phyloP scores from a whole-genome alignment of 305 asterid species.

The Rubia tinctorum region DNA sequence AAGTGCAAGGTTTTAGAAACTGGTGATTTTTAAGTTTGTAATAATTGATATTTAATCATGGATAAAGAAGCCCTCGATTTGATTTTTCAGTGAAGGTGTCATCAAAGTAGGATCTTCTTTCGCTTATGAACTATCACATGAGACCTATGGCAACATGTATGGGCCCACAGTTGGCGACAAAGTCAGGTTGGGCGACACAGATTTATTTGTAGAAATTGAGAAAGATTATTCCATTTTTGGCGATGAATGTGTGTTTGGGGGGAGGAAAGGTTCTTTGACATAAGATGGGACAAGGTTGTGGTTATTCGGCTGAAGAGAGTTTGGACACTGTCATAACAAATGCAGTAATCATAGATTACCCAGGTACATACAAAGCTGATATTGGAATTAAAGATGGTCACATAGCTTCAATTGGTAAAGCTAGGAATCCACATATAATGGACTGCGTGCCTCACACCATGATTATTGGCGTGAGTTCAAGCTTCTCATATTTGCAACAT shows the following conservation, averaged over 20 bases:
- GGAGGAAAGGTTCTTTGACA: conserved; percentile 90
- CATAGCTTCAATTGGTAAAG: conserved; percentile 67
- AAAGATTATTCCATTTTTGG: conserved; percentile 68
- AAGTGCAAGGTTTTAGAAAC: conserved; percentile 47
- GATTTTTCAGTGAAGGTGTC: conserved; percentile 61
- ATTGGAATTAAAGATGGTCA: conserved; percentile 80
- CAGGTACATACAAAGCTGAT: conserved; percentile 93
- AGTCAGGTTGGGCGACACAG: conserved; percentile 89
- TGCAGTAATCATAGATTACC: conserved; percentile 77
- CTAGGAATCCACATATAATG: conserved; percentile 92
- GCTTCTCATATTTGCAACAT: conserved; percentile 16
- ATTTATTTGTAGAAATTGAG: conserved; percentile 80
- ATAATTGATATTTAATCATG: not conserved
- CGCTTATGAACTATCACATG: conserved; percentile 50
- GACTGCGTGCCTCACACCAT: conserved; percentile 37
- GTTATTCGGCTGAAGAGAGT: conserved; percentile 47
- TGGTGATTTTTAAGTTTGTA: not conserved
- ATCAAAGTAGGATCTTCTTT: conserved; percentile 59
- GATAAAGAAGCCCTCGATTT: conserved; percentile 18
- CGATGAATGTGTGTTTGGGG: conserved; percentile 95
- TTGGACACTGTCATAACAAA: conserved; percentile 92
- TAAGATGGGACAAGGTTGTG: conserved; percentile 92
- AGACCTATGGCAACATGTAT: too few species aligned
- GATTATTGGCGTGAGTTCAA: conserved; percentile 66
- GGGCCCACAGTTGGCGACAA: too few species aligned